Base-by-base conservation (phyloP, 495 filamentous ascomycete species). In the Aspergillus affinis region DNA sequence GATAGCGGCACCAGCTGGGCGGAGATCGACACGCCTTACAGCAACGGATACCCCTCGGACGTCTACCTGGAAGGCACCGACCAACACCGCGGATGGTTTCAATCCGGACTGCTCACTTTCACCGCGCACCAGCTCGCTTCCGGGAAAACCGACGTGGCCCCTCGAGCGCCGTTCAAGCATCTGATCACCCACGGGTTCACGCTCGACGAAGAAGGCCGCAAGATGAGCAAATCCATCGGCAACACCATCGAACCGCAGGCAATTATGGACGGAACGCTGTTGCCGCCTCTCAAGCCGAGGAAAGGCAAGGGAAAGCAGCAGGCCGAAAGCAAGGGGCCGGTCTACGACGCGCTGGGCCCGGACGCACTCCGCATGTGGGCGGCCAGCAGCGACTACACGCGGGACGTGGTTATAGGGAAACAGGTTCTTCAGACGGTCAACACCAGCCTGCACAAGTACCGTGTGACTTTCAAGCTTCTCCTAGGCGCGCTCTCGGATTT, bases 141-240 rank as follows among this genome's bases (percentile, higher is more conserved):
- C 8, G 68, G 78, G 62, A 41, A 77, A 53, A 44, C 71, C 27
- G 36, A 41, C 12, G 36, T 2, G 2, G 61, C 73, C 61, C 46
- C 67, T 58, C 66, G 62, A 52, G 79, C 89, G 3, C 95, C 94
- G 0, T 99, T 91, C 79, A 88, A 84, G 59, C 88, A 84, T 30
- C 79, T 98, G 15, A 88, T 98, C 62, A 99, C 94, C 0, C 94
- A 99, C 69, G 94, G 94, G 0, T 99, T 99, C 66, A 93, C 90
- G 3, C 80, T 99, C 1, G 93, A 98, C 62, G 82, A 90, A 59
- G 74, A 88, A 12, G 93, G 93, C 21, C 90, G 88, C 61, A 99
- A 99, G 70, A 99, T 99, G 94, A 96, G 92, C 71, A 99, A 99
- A 72, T 96, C 91, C 2, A 77, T 96, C 17, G 94, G 95, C n/a